A percentile compares a stretch with the other conserved stretches of the same genome.
Conservation (phyloP, 2,329 filamentous ascomycete genomes). For the Fusarium subtropicale region DNA sequence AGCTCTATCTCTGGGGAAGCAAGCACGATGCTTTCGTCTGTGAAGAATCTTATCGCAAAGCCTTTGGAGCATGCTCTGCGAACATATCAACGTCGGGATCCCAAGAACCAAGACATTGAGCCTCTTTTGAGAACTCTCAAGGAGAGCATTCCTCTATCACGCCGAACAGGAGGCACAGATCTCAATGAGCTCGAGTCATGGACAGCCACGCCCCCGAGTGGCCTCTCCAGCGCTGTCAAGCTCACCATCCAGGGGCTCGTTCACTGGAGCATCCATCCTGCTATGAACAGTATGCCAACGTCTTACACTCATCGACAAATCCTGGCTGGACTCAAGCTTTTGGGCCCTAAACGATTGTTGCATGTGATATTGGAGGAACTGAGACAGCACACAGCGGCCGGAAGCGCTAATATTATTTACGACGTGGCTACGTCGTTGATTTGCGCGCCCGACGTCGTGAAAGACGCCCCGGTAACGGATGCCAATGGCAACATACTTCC, state of each 20-base stretch:
- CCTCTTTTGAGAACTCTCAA: constrained; percentile 75
- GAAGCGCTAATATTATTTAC: constrained; percentile 70
- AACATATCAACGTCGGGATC: constrained; percentile 73
- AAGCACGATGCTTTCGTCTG: constrained; percentile 74
- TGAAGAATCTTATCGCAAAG: constrained; percentile 77
- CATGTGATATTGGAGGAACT: constrained; percentile 75
- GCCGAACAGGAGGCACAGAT: constrained; percentile 71
- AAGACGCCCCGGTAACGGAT: constrained; percentile 54
- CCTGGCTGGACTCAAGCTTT: constrained; percentile 68
- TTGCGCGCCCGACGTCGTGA: constrained; percentile 71
- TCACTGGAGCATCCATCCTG: constrained; percentile 72
- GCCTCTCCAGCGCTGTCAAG: constrained; percentile 68
- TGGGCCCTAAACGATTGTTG: constrained; percentile 72
- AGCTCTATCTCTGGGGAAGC: constrained; percentile 78
- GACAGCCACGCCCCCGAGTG: constrained; percentile 67
- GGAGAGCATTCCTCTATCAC: constrained; percentile 66
- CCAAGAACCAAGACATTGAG: constrained; percentile 75
- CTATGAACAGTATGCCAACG: constrained; percentile 67
- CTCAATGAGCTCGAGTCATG: constrained; percentile 77
- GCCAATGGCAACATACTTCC: constrained; percentile 52
- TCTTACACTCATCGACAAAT: constrained; percentile 80
- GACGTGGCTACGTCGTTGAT: constrained; percentile 77
- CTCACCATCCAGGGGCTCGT: constrained; percentile 72
- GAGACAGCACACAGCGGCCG: constrained; percentile 68
- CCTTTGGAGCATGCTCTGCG: constrained; percentile 75